Evolutionary conservation across 2,329 filamentous ascomycete genomes (phyloP), one percentile per base, ranked within the genome.

Genomic region (Penicillium sp.): DNA sequence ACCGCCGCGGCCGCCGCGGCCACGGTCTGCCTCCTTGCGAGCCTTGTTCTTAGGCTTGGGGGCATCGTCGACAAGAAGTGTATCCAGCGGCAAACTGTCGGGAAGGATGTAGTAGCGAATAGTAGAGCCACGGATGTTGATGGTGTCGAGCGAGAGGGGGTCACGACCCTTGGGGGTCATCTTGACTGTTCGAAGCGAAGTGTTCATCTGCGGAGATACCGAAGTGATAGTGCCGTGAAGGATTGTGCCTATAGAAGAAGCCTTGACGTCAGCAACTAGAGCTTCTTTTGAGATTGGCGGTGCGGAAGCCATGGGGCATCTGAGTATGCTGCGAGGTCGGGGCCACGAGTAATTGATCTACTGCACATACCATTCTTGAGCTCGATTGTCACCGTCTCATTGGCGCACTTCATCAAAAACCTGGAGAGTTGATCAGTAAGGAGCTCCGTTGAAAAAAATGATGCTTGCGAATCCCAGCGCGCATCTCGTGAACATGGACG

Each of bases 41-140:
- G 94, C 93, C 87, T 99, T 99, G 81, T 99, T 99, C 89, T 97
- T 97, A 58, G 94, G 93, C 82, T 99, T 99, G 48, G 93, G 92
- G 68, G 91, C 87, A 77, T 99, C 94, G 74, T 99, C 94, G 66
- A 99, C 92, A 59, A 99, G 84, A 49, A 99, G 84, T 36, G 93
- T 97, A 76, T 99, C 94, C 62, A 99, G 84, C 34, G 93, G 93
- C 68, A 99, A 83, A 60, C 90, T 94, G 79, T 99, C 94, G 52
- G 94, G 94, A 10, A 99, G 88, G 73, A 99, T 96, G 74, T 90
- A 93, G 79, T 97, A 97, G 76, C 94, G 87, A 74, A 99, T 95
- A 18, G 92, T 97, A 58, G 90, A 95, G 67, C 94, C 94, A 64
- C 94, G 91, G 63, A 99, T 90, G 79, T 95, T 97, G 85, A 99